Evolutionary conservation across 2,329 filamentous ascomycete genomes (phyloP).

Genomic region (Diaporthe longicolla): DNA sequence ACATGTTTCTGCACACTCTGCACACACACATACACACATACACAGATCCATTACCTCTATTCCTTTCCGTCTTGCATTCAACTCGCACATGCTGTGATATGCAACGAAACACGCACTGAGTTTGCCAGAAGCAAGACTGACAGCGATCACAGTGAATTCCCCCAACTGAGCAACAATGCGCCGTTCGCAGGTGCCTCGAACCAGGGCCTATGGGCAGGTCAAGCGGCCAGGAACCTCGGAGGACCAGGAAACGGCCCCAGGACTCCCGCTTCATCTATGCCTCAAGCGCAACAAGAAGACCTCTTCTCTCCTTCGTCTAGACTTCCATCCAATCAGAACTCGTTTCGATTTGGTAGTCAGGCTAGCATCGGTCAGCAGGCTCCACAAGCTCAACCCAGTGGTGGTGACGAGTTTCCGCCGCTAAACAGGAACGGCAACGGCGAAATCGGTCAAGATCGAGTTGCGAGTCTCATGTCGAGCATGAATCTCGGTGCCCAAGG

Average conservation of each 20-base stretch:
- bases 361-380: slow-evolving; percentile 58
- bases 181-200: slow-evolving; percentile 65
- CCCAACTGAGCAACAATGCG: slow-evolving; percentile 69
- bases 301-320: slow-evolving; percentile 57
- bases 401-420: slow-evolving; percentile 74
- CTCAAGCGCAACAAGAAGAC: slow-evolving; percentile 64
- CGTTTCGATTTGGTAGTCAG: slow-evolving; percentile 69
- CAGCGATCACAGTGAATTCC: slow-evolving; percentile 70
- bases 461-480: slow-evolving; percentile 64
- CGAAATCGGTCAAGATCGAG: slow-evolving; percentile 70
- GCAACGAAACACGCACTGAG: background rate
- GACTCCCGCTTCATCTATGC: slow-evolving; percentile 65
- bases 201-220: slow-evolving; percentile 69
- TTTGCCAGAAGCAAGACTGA: background rate
- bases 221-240: slow-evolving; percentile 63
- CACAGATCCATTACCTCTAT: background rate
- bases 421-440: slow-evolving; percentile 70
- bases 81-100: no score
- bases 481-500: slow-evolving; percentile 62
- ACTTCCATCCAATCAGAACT: slow-evolving; percentile 58
- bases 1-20: background rate
- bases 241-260: slow-evolving; percentile 61
- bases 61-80: background rate
- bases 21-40: background rate
- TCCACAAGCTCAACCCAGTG: slow-evolving; percentile 62